Percentiles rank a stretch among this genome's conserved stretches.
phyloP scores from a whole-genome alignment of 2,329 filamentous ascomycete genomes.

The Pestalotiopsis sp. region DNA sequence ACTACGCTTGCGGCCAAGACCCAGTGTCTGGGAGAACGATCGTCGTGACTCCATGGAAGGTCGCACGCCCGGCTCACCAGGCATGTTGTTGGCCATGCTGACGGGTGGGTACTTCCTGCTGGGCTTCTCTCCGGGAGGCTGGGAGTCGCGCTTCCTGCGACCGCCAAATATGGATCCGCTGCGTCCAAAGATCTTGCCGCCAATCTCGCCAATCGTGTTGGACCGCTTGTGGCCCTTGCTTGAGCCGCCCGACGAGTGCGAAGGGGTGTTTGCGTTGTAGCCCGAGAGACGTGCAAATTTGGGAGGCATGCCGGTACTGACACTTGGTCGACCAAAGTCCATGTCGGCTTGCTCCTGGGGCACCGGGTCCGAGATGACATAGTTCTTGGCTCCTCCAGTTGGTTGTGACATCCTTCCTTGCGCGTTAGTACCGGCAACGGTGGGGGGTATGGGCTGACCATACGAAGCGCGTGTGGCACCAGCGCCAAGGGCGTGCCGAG shows the following conservation, averaged over 20 bases:
- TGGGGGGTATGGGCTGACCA: slow-evolving; percentile 83
- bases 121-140: slow-evolving; percentile 54
- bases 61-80: slow-evolving; percentile 53
- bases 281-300: slow-evolving; percentile 63
- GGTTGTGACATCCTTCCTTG: slow-evolving; percentile 90
- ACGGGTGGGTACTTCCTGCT: slow-evolving; percentile 82
- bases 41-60: slow-evolving; percentile 75
- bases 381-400: slow-evolving; percentile 62
- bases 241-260: slow-evolving; percentile 36
- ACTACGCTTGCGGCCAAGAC: slow-evolving; percentile 70
- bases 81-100: slow-evolving; percentile 79
- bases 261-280: slow-evolving; percentile 53
- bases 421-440: slow-evolving; percentile 84
- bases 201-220: slow-evolving; percentile 78
- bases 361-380: slow-evolving; percentile 71
- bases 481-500: slow-evolving; percentile 59
- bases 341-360: slow-evolving; percentile 54
- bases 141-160: slow-evolving; percentile 35
- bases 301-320: slow-evolving; percentile 50
- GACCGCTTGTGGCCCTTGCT: slow-evolving; percentile 67
- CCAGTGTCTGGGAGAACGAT: slow-evolving; percentile 64
- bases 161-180: slow-evolving; percentile 81
- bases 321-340: slow-evolving; percentile 61
- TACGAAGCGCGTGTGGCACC: slow-evolving; percentile 68
- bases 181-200: slow-evolving; percentile 83